Percentiles rank a stretch among this genome's conserved stretches.
These are phyloP conservation scores for Taphrina pruni DNA, from an alignment of 1,139 yeast species.

Conservation along the genomic window DNA sequence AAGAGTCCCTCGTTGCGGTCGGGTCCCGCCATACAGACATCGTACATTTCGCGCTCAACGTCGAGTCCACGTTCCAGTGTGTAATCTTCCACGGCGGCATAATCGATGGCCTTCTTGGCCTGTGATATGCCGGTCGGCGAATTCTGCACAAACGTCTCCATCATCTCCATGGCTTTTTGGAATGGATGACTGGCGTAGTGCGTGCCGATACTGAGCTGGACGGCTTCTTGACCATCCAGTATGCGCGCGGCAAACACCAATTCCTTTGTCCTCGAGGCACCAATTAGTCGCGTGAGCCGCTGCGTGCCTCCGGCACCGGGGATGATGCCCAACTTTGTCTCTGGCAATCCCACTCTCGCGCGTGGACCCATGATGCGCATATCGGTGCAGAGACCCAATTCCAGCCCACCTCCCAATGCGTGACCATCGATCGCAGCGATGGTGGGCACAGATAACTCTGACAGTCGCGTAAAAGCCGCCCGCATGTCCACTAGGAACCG, in stretches of 20 bases:
- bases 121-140: constrained; percentile 30
- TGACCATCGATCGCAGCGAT: constrained; percentile 32
- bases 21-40: constrained; percentile 22
- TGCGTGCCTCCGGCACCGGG: constrained; percentile 41
- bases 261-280: constrained; percentile 29
- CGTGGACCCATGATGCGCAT: constrained; percentile 27
- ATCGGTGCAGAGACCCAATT: constrained; percentile 31
- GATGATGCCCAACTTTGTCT: constrained; percentile 36
- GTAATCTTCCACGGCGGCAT: constrained; percentile 21
- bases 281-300: constrained; percentile 30
- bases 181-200: constrained; percentile 13
- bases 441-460: constrained; percentile 23
- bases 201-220: constrained; percentile 8
- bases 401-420: constrained; percentile 37
- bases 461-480: constrained; percentile 12
- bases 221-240: constrained; percentile 19
- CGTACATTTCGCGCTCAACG: constrained; percentile 27
- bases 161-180: constrained; percentile 13
- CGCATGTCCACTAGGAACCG: constrained; percentile 31
- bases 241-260: constrained; percentile 32
- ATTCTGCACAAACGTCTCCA: constrained; percentile 25
- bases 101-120: constrained; percentile 32
- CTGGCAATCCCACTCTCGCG: constrained; percentile 32
- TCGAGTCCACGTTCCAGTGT: constrained; percentile 28
- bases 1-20: constrained; percentile 35